Base-by-base conservation (phyloP, 495 filamentous ascomycete species). In the Penicillium soppii region DNA sequence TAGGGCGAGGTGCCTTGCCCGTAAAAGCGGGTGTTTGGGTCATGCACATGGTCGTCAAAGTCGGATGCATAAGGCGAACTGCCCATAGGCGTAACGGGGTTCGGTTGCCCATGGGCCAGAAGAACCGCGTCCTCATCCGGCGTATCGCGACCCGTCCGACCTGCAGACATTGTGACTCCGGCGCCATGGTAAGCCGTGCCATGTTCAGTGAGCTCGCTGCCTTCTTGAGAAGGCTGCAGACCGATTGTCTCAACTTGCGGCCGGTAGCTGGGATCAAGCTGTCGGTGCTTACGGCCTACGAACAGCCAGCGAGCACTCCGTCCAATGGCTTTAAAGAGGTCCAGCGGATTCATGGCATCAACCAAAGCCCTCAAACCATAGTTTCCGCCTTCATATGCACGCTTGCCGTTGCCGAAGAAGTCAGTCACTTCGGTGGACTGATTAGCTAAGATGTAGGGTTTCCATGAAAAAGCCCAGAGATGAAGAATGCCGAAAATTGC, bases 261-360 rank as follows among this genome's bases (percentile, higher is more conserved):
- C 36, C 63, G 63, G 49, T 86, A 86, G 41, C 74, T 80, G 16
- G 67, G 55, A 52, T 86, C 83, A 33, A 73, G 39, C 33, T 66
- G 72, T 26, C 83, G 71, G 39, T 61, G 72, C 61, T 82, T 84
- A 32, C 79, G 75, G 29, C 91, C 89, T 8, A 90, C 82, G 38
- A 91, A 82, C 15, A 94, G 66, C 91, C 91, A 96, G 53, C 84
- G 80, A 54, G 89, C 84, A 19, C 88, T 85, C 19, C 91, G 81
- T 7, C 83, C 86, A 29, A 87, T 77, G 8, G 87, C 88, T 68
- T 90, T 92, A 47, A 91, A 58, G 32, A 96, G 76, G 61, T 96
- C 91, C 81, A 89, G 87, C 16, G 88, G 79, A 60, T 95, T 95
- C 71, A 94, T 81, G 5, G 89, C 84, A 53, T 92, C 84, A 16